Evolutionary conservation across 2,329 filamentous ascomycete species (phyloP), one percentile per base, ranked within the genome.

Genomic region (Penicillium fuscoglaucum): DNA sequence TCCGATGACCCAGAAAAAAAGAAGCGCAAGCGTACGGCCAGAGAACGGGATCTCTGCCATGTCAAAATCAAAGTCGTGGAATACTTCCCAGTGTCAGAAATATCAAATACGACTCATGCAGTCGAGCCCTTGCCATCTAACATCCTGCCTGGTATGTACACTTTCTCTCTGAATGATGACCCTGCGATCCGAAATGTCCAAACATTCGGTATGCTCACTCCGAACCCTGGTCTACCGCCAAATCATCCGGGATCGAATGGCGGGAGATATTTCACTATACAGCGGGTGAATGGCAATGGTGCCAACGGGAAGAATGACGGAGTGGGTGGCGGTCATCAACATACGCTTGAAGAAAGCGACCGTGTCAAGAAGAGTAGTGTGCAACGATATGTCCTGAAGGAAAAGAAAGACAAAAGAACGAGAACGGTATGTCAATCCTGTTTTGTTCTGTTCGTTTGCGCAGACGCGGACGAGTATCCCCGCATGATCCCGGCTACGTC

Each of bases 51-150:
- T 75, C 80, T 92, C n/a, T 93, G 90, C 72, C 89, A 93, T 72
- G 90, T 93, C 63, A 93, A 93, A 76, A 91, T 93, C 72, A 93
- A 92, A 73, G 90, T 93, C 59, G 91, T 89, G 3, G 90, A 93
- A 73, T 90, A 90, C 75, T 88, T 89, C 54, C 84, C 87, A 41
- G 68, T 67, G 12, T 68, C 70, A 50, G 72, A 68, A 47, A 66
- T 70, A 44, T 64, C 66, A 21, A 63, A 64, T 63, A 60, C 57
- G 24, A 57, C 59, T 19, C 54, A 65, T 44, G 57, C 66, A 21
- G 52, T 66, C 50, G 61, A 64, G 29, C 53, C 66, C 13, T 62
- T 67, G 45, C 62, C 66, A 4, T 58, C 62, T 46, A 69, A 63
- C 33, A 59, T 66, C 31, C 57, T 68, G 40, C 66, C 66, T 29